phyloP scores from a whole-genome alignment of 192 early-diverging fungal genomes.

The Linnemannia schmuckeri region DNA sequence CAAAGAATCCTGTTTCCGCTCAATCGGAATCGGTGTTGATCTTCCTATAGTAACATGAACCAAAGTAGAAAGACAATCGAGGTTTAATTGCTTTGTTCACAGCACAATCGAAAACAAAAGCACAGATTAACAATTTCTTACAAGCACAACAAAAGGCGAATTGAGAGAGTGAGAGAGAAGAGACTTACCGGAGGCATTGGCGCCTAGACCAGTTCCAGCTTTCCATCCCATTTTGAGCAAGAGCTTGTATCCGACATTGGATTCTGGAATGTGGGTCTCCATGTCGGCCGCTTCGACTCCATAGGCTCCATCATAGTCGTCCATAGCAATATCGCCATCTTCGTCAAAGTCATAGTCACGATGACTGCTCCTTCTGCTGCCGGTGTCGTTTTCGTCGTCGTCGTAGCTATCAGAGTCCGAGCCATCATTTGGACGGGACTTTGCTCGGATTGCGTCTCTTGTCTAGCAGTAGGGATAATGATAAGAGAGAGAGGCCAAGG shows the following conservation, averaged over 20 bases:
- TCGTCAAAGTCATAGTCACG: conserved; percentile 3
- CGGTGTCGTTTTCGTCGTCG: not conserved
- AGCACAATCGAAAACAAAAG: not conserved
- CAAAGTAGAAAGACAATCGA: not conserved
- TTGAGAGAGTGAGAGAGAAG: not conserved
- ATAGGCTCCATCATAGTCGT: not conserved
- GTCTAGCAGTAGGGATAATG: conserved; percentile 7
- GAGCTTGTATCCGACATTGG: conserved; percentile 76
- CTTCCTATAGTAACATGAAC: conserved; percentile 60
- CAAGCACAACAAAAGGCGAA: not conserved
- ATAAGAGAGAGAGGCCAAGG: not conserved
- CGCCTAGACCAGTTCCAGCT: conserved; percentile 72
- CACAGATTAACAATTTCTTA: not conserved
- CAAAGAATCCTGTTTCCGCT: conserved; percentile 70
- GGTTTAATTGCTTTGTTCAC: not conserved
- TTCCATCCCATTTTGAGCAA: conserved; percentile 82
- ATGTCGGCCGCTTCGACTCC: conserved; percentile 60
- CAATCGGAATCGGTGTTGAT: conserved; percentile 78
- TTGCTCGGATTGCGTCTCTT: conserved; percentile 34
- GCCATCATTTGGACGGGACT: conserved; percentile 21
- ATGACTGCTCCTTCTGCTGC: not conserved
- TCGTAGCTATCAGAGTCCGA: conserved; percentile 18
- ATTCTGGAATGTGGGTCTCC: conserved; percentile 69
- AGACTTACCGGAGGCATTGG: conserved; percentile 60
- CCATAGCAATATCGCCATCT: conserved; percentile 3